Base-by-base conservation (phyloP, 306 rosid species). In the Echinosophora koreensis region DNA sequence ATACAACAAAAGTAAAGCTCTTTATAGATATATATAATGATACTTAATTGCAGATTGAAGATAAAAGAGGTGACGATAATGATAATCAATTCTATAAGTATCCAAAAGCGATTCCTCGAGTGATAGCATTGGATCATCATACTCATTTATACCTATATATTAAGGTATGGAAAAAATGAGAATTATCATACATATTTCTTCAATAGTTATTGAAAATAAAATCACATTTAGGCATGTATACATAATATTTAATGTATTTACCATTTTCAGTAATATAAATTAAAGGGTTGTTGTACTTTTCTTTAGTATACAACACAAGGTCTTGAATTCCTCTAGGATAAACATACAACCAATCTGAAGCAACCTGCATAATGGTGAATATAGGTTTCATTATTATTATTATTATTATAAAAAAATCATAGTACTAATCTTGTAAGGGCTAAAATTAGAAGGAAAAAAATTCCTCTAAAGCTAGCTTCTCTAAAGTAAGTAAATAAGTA, bases 11-110 rank as follows among this genome's bases (percentile, higher is more conserved):
- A 22, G 22, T 22, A 22, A 22, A 22, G 22, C 22, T 22, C 22
- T 22, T 22, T 22, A 22, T 22, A 22, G 22, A 22, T 22, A 22
- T 22, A 22, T 22, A 22, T 0, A 0, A 22, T 22, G 22, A 5
- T 60, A 90, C 93, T 66, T 78, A 10, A 88, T 87, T 9, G 95
- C 93, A n/a, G 14, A 47, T 4, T 41, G 83, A 39, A 90, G 80
- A 81, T 76, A 84, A 46, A 51, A 77, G n/a, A 92, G 93, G 85
- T 92, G 95, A 67, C 8, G 41, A 38, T 16, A 2, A 51, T 76
- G 5, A 66, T 84, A 90, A 34, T 84, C 85, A 58, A 92, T 22
- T 22, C 22, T 22, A 22, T 22, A 22, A 22, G 22, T 51, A 74
- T 92, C 96, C 0, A 1, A 22, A 4, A 92, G 86, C 4, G 88